Base-by-base conservation (phyloP, 208 protist species). In the Wallacemonas rigidus region DNA sequence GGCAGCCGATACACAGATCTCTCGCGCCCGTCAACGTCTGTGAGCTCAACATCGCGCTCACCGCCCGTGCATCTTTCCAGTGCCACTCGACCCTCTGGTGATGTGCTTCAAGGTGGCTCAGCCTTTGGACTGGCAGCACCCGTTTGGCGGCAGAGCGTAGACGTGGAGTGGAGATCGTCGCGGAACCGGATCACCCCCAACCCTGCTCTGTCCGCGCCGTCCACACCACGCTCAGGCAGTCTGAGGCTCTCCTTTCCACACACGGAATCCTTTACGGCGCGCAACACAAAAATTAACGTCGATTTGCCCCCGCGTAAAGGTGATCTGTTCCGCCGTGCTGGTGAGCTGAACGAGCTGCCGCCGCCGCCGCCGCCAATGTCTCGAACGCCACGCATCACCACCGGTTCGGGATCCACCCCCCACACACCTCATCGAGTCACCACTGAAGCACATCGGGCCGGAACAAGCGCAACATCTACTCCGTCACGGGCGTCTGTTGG, bases 291-390 rank as follows among this genome's bases (percentile, higher is more conserved):
- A 39, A n/a, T 9, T 7, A 63, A 63, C n/a, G 57, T 63, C 36
- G 57, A 63, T 17, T 39, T 63, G 7, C 57, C 57, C 38, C 57
- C 57, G 7, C 57, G 57, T 4, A 63, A 63, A n/a, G 57, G 57
- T n/a, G 57, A 63, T 17, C 39, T 63, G 5, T 63, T 63, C n/a
- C 57, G 57, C 57, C 57, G 57, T 63, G 57, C 57, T n/a, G 57
- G 57, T 17, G 57, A 63, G n/a, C 44, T 39, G 7, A 63, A 63
- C 17, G 57, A 63, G 17, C 57, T 63, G 12, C 54, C 12, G 6
- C 54, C 54, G 35, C 12, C 54, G 54, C 35, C 54, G 54, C 57
- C 57, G 9, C 57, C 57, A 63, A 5, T 39, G 57, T 17, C 14
- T 11, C 11, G 6, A 14, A 26, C 54, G 15, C 35, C 54, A 58